Percentiles rank a stretch among this genome's conserved stretches.
Conservation (phyloP, 1,284 basidiomycete genomes). For the Anthracocystis panici-leucophaei region DNA sequence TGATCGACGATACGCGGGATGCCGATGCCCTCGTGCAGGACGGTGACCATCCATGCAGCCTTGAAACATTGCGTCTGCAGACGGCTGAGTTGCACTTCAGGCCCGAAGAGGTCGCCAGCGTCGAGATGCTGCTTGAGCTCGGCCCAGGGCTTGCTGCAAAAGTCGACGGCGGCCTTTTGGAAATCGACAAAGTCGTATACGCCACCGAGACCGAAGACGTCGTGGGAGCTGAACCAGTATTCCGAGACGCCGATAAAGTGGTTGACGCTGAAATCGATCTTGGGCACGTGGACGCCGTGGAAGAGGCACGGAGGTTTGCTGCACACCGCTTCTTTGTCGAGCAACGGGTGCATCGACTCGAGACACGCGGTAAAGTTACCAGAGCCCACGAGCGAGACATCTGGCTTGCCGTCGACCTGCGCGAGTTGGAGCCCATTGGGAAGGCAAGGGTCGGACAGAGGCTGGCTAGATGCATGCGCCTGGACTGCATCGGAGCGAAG, state of each 20-base stretch:
- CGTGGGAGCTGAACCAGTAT: conserved; percentile 99
- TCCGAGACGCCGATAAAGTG: conserved; percentile 98
- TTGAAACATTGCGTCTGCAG: conserved; percentile 99
- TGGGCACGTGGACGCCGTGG: conserved; percentile 89
- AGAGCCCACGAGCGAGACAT: conserved; percentile 75
- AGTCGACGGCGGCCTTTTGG: conserved; percentile 88
- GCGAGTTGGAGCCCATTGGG: conserved; percentile 77
- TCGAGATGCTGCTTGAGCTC: conserved; percentile 76
- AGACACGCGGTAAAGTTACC: conserved; percentile 91
- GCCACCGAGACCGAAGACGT: conserved; percentile 93
- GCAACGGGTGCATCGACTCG: conserved; percentile 78
- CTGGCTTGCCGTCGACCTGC: conserved; percentile 69
- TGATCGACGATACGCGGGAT: conserved; percentile 89
- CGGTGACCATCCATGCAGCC: conserved; percentile 96
- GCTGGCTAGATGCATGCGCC: conserved; percentile 2
- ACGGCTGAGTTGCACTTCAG: conserved; percentile 80
- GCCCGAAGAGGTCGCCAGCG: conserved; percentile 74
- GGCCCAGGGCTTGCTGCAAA: conserved; percentile 84
- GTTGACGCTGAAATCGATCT: conserved; percentile 83
- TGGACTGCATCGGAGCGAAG: conserved; percentile 72
- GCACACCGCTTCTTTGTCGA: conserved; percentile 88
- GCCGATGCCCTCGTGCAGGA: conserved; percentile 94
- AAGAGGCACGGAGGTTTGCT: conserved; percentile 90
- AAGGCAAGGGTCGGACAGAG: conserved; percentile 83
- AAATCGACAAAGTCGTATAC: conserved; percentile 96